Percentiles rank a stretch among this genome's conserved stretches.
These are phyloP conservation scores for Geosmithia morbida DNA, from an alignment of 2,329 filamentous ascomycete species.

Conservation along the genomic window DNA sequence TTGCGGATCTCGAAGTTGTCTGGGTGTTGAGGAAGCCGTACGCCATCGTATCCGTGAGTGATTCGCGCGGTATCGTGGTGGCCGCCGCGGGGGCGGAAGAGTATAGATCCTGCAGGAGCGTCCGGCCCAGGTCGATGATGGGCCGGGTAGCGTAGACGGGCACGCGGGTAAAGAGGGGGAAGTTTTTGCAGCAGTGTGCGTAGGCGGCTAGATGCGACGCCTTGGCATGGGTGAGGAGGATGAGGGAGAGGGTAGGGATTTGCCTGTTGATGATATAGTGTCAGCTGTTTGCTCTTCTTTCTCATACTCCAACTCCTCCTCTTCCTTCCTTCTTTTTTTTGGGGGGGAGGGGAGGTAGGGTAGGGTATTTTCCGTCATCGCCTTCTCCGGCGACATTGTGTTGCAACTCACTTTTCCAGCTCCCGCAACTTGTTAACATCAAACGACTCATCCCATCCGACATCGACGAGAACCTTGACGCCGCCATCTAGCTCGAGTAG, in stretches of 20 bases:
- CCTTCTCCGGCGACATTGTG: neutral
- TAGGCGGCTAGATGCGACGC: conserved; percentile 84
- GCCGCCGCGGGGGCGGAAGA: conserved; percentile 77
- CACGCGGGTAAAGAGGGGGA: conserved; percentile 81
- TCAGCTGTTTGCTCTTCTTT: neutral
- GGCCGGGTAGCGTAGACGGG: conserved; percentile 90
- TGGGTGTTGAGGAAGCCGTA: conserved; percentile 33
- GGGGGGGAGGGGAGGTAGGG: too few species aligned
- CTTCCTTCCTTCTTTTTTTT: neutral
- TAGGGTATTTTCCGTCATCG: neutral
- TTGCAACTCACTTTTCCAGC: conserved; percentile 64
- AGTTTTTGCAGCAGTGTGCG: conserved; percentile 93
- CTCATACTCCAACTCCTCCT: too few species aligned
- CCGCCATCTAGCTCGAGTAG: conserved; percentile 92
- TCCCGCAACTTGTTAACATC: conserved; percentile 69
- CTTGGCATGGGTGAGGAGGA: conserved; percentile 90
- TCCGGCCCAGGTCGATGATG: conserved; percentile 84
- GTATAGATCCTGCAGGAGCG: conserved; percentile 83
- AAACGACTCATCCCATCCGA: conserved; percentile 92
- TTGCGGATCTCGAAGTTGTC: neutral
- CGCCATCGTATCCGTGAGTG: conserved; percentile 47
- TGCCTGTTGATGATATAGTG: conserved; percentile 52
- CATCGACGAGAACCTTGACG: conserved; percentile 86
- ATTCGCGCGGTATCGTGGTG: conserved; percentile 61
- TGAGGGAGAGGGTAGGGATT: conserved; percentile 79